phyloP scores from a whole-genome alignment of 2,329 filamentous ascomycete genomes.

The Nigrograna mackinnonii region DNA sequence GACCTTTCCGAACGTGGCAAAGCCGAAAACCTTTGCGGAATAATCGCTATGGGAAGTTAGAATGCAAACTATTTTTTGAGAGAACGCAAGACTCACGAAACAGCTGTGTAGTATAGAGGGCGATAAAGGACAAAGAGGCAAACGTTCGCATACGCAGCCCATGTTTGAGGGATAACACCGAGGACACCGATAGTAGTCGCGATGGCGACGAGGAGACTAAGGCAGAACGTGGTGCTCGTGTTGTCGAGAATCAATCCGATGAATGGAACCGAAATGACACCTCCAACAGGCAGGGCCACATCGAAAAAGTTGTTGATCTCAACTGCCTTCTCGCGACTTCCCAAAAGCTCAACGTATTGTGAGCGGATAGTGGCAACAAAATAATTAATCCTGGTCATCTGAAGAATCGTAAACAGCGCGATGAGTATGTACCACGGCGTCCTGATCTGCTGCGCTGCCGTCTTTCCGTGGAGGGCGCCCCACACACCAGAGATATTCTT shows the following conservation, averaged over 20 bases:
- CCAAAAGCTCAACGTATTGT: conserved; percentile 79
- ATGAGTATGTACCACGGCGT: conserved; percentile 87
- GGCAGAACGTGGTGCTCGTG: conserved; percentile 71
- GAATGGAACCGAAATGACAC: conserved; percentile 82
- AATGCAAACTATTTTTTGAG: background rate
- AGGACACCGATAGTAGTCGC: conserved; percentile 78
- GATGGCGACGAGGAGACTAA: conserved; percentile 69
- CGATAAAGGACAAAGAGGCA: conserved; percentile 81
- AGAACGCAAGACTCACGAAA: conserved; percentile 57
- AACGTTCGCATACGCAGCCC: conserved; percentile 77
- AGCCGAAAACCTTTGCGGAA: conserved; percentile 88
- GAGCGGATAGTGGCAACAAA: conserved; percentile 86
- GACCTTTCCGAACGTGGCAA: conserved; percentile 89
- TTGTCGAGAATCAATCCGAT: conserved; percentile 81
- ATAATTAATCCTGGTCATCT: conserved; percentile 83
- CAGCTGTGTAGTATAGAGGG: conserved; percentile 88
- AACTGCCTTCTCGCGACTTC: conserved; percentile 62
- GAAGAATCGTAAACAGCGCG: conserved; percentile 72
- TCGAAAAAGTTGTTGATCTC: conserved; percentile 85
- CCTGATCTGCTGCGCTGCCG: conserved; percentile 72
- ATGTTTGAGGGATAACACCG: conserved; percentile 71
- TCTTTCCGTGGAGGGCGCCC: conserved; percentile 78
- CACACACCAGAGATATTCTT: conserved; percentile 77
- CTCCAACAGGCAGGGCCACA: conserved; percentile 79
- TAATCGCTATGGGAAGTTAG: conserved; percentile 63